Evolutionary conservation across 2,329 filamentous ascomycete species (phyloP), one percentile per base, ranked within the genome.

Genomic region (Colletotrichum sp.): DNA sequence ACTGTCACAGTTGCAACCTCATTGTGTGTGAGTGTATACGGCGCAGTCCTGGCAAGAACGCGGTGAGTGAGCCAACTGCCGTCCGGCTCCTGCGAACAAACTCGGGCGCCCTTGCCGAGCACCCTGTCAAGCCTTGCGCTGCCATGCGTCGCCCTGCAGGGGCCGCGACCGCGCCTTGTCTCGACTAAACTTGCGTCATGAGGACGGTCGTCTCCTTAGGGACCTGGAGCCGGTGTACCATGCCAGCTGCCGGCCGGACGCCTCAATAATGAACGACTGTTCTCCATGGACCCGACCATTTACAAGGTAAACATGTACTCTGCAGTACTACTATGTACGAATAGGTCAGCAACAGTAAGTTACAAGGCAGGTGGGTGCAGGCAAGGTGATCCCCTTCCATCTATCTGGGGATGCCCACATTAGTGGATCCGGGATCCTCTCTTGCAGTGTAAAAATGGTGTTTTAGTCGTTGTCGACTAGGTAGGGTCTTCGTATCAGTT

Each of bases 391-490:
- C 52, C 48, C 34, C 48, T 34, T 58, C 60, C 18, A 30, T 66
- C 61, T 61, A 71, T 66, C 61, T 55, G 61, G 68, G 72, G 68
- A 60, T 36, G 18, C 55, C 52, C 61, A 71, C 55, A 66, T 32
- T 9, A 15, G 61, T 30, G 36, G 68, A 55, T 28, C 64, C 24
- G 24, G 38, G 30, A 55, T 58, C 58, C 48, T 65, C 66, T 60
- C 18, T 32, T 56, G 30, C 24, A 36, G 34, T n/a, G 72, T 36
- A 64, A 36, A 58, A 64, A 30, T 64, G 43, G 38, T 64, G 69
- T 64, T 73, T 68, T 75, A 68, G 73, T 67, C 32, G 60, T 62
- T 26, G 8, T 72, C 9, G 34, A 64, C 60, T 26, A 48, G 64
- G 73, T 26, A 48, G 64, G 73, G 62, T 43, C 16, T 43, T 26